These are phyloP conservation scores for Magnusiomyces suaveolens DNA, from an alignment of 1,139 yeast species.

Conservation along the genomic window DNA sequence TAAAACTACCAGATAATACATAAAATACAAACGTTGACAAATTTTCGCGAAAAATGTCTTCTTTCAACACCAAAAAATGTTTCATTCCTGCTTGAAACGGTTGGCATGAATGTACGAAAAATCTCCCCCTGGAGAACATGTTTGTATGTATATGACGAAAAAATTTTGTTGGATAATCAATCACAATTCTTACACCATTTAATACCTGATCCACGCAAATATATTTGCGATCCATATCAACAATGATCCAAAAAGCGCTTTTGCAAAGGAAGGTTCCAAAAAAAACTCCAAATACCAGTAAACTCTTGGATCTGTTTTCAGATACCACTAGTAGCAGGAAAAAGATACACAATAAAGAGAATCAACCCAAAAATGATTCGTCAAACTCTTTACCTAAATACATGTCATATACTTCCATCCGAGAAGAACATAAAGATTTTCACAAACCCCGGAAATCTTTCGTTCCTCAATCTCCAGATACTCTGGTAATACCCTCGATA, in stretches of 20 bases:
- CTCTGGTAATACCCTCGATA: not conserved
- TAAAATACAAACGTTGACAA: no score
- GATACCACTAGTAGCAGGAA: not conserved
- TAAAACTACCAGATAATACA: no score
- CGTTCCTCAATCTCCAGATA: not conserved
- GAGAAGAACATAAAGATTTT: not conserved
- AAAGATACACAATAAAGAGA: not conserved
- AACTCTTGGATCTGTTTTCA: not conserved
- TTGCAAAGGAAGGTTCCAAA: constrained; percentile 1
- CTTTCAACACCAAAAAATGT: no score
- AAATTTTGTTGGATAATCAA: no score
- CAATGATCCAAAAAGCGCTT: not conserved
- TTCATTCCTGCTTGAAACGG: no score
- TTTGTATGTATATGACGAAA: no score
- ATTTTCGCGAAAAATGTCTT: no score
- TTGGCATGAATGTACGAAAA: no score
- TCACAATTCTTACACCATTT: no score
- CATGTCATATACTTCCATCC: not conserved
- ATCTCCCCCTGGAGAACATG: no score
- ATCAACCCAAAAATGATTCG: not conserved
- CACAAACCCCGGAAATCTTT: not conserved
- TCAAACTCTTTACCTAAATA: not conserved
- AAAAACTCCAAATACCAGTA: constrained; percentile 4
- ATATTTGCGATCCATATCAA: no score
- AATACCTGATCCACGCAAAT: no score